A percentile compares a stretch with the other conserved stretches of the same genome.
Evolutionary conservation across 805 yeast genomes (phyloP).

Genomic region (Candida odintsovae): DNA sequence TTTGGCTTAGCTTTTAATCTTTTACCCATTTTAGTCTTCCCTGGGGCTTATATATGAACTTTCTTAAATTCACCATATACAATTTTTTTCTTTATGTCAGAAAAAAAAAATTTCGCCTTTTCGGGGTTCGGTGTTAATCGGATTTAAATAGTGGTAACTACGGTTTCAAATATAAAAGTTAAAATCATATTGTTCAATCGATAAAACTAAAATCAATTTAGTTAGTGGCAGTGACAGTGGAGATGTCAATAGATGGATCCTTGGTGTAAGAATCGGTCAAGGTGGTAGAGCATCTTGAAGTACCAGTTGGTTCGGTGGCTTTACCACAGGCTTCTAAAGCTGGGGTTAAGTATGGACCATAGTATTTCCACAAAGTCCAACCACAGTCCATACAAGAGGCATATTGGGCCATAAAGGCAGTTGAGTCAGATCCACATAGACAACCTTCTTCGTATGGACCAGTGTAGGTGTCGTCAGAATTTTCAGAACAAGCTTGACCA

Average conservation of each 20-base stretch:
- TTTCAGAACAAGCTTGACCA: slow-evolving; percentile 27
- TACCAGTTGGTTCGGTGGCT: slow-evolving; percentile 34
- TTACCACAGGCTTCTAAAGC: slow-evolving; percentile 24
- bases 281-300: slow-evolving; percentile 24
- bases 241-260: slow-evolving; percentile 5
- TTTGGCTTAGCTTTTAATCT: slow-evolving; percentile 2
- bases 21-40: slow-evolving; percentile 2
- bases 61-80: slow-evolving; percentile 3
- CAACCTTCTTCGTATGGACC: slow-evolving; percentile 20
- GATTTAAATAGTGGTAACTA: background rate
- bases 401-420: slow-evolving; percentile 12
- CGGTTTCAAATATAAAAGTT: too few relatives aligned
- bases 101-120: background rate
- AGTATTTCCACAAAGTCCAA: slow-evolving; percentile 35
- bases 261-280: slow-evolving; percentile 16
- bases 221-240: background rate
- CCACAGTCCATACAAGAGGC: slow-evolving; percentile 34
- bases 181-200: background rate
- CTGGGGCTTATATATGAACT: slow-evolving; percentile 3
- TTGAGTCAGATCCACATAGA: slow-evolving; percentile 17
- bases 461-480: slow-evolving; percentile 18
- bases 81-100: background rate
- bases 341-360: slow-evolving; percentile 26
- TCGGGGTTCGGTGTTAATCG: background rate
- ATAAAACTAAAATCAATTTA: background rate